Evolutionary conservation across 139 green algal species (phyloP), one percentile per base, ranked within the genome.

Genomic region (Tetradesmus obliquus): DNA sequence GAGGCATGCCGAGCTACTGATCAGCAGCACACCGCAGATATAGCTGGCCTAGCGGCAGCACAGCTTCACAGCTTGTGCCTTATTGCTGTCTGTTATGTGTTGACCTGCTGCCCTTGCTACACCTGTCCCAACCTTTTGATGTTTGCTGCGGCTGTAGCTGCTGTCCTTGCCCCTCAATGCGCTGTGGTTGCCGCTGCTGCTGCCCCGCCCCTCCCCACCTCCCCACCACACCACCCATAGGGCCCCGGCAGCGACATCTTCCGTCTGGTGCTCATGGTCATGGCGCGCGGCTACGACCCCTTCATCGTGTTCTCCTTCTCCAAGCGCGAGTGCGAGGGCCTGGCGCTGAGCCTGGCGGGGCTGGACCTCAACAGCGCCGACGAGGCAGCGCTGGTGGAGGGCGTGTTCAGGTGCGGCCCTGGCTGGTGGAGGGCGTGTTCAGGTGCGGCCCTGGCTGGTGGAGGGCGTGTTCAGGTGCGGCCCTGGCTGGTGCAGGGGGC

Each of bases 201-300:
- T 72, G 62, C 62, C 62, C 62, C 13, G 62, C 62, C 62, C 62
- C 62, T 72, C 62, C 62, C 62, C 62, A 15, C 62, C 13, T 13
- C 12, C 62, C 62, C 13, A 20, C 62, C 76, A 15, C 24, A 13
- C 9, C 76, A 45, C 32, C 32, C 32, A 45, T 45, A 91, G 86
- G 87, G 95, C 55, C 80, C 94, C 54, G 88, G 96, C 80, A 94
- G 69, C 51, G 97, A 99, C 94, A 97, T 99, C 89, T 97, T 95
- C 95, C 98, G 98, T 93, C 94, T 99, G 55, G 96, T 99, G 74
- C 93, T 93, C 53, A 99, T 99, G 97, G 94, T 99, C 57, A 97
- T 98, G 91, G 92, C 97, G 79, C 89, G 96, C 4, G 95, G 97
- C 93, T 99, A 96, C 80, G 97, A 99, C 93, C 98, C 98, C 20